Evolutionary conservation across 1,284 basidiomycete species (phyloP), one percentile per base, ranked within the genome.

Genomic region (Apiotrichum gracile): DNA sequence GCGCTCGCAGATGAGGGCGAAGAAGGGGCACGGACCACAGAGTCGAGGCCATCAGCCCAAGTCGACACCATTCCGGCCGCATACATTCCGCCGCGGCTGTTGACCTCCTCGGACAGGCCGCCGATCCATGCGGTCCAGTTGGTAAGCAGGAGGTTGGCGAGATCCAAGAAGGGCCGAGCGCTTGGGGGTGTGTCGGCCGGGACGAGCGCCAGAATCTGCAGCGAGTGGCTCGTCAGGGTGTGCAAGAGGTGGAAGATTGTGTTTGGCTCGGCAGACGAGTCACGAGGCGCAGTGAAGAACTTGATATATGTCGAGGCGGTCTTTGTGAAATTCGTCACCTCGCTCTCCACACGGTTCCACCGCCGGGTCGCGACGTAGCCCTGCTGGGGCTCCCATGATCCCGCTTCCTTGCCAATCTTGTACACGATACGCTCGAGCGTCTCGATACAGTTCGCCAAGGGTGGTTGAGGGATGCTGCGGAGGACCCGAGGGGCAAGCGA

Each of bases 31-130:
- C 46, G 48, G 6, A 45, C 45, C 12, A 73, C 47, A 16, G 56
- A 33, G 14, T 67, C 66, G 12, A 73, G 46, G 13, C 61, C 58
- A 19, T 66, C 61, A 14, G 58, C 61, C 72, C 72, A 74, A 3
- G 44, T 47, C 13, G 56, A 41, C 9, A 72, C 70, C 17, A 55
- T 55, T 4, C 61, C 58, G 25, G 64, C 61, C 0, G 69, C 66
- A 49, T 61, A 72, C 70, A 74, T 74, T 10, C 66, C 70, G 4
- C 69, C 69, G 14, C 60, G 59, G 29, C 61, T 56, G 58, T 74
- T 74, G 44, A 73, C 69, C 39, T 70, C 67, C 10, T 61, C 52
- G 0, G 61, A 62, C 8, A 74, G 49, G 17, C 47, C 47, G 2
- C 46, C 31, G 22, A 70, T 44, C 72, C 70, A 73, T 12, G 48